phyloP scores from a whole-genome alignment of 306 rosid genomes.

The Acacia acuminata region DNA sequence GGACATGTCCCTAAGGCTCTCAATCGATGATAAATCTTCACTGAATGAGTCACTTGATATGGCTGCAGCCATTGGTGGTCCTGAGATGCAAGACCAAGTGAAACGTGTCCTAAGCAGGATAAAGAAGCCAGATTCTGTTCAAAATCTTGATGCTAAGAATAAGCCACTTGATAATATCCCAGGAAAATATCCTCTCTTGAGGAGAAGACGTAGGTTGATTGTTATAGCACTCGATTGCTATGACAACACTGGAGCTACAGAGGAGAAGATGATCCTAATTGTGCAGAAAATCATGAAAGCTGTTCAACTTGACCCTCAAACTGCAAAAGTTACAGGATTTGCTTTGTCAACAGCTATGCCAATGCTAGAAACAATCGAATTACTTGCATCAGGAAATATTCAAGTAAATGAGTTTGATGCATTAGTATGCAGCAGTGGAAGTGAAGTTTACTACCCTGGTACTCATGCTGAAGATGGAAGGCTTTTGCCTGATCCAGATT shows the following conservation, averaged over 20 bases:
- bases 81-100: conserved; percentile 68
- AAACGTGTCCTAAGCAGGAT: conserved; percentile 62
- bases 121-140: conserved; percentile 40
- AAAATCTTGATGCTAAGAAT: conserved; percentile 36
- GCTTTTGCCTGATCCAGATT: conserved; percentile 64
- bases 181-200: conserved; percentile 59
- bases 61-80: conserved; percentile 40
- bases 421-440: conserved; percentile 66
- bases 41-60: conserved; percentile 33
- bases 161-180: conserved; percentile 47
- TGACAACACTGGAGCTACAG: conserved; percentile 50
- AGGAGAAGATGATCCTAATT: conserved; percentile 48
- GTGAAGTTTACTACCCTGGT: conserved; percentile 69
- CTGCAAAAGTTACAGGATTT: conserved; percentile 55
- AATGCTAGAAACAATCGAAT: conserved; percentile 53
- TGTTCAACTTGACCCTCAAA: conserved; percentile 51
- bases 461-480: conserved; percentile 50
- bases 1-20: conserved; percentile 74
- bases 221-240: conserved; percentile 67
- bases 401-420: conserved; percentile 59
- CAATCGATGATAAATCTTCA: conserved; percentile 48
- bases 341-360: conserved; percentile 75
- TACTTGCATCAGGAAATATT: conserved; percentile 52
- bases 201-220: conserved; percentile 59
- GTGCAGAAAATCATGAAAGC: conserved; percentile 61